Base-by-base conservation (phyloP, 148 eudicot genomes). In the Arbutus unedo region DNA sequence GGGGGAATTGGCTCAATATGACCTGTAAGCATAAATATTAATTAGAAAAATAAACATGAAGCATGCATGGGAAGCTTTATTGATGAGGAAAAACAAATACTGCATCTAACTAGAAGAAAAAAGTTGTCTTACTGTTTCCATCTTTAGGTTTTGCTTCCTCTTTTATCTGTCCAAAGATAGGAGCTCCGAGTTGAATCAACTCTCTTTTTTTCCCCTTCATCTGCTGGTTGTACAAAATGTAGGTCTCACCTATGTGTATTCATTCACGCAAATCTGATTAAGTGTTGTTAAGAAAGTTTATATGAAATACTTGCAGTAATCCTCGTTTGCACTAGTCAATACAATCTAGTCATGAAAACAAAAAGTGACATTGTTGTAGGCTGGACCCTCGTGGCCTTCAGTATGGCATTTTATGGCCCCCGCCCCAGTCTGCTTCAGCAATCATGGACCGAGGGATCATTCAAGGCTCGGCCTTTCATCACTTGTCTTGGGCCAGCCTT, bases 141-240 rank as follows among this genome's bases (percentile, higher is more conserved):
- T 81, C 83, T 31, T 86, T 87, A 81, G 79, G 83, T n/a, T 83
- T 79, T 76, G 88, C 85, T 57, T 91, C 96, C 25, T 91, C 93
- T 86, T 94, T 89, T 62, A 91, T 84, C 41, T 87, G 92, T 83
- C 91, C 95, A 75, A 96, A 96, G 77, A 96, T 87, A 19, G 98
- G 98, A 85, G 89, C 87, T 21, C 99, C 99, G 11, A 96, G 90
- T 85, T 96, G 99, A 88, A 96, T 91, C 83, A 94, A 88, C 86
- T 96, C 99, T 90, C 97, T 92, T 84, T 94, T 94, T 85, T 86
- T 92, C n/a, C 92, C 91, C 88, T 93, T 94, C 53, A 86, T 80
- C 82, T 90, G 94, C 87, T 94, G 95, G 91, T 94, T 94, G 86
- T 92, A 94, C 85, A 91, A 76, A 67, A 94, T 86, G 84, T 90